A percentile compares a stretch with the other conserved stretches of the same genome.
Conservation (phyloP, 23 red algal species). For the Chondrus crispus region DNA sequence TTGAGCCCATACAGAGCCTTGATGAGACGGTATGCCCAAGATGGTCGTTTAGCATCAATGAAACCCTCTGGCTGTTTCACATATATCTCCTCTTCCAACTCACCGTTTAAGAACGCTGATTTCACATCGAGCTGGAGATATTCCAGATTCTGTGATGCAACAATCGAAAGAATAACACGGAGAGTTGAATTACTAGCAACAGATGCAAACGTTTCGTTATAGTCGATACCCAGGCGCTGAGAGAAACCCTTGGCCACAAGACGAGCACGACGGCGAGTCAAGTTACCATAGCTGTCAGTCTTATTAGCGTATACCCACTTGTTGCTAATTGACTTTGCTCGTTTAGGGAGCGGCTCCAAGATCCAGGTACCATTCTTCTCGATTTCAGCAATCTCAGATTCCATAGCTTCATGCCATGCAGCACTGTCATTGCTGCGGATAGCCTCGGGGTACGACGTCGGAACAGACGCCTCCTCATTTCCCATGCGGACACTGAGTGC, state of each 20-base stretch:
- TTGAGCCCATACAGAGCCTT: not conserved
- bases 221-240: not conserved
- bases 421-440: not conserved
- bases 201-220: not conserved
- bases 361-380: not conserved
- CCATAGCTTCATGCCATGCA: not conserved
- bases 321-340: not conserved
- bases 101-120: constrained; percentile 3
- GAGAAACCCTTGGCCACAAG: constrained; percentile 7
- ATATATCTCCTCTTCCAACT: not conserved
- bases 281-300: not conserved
- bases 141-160: not conserved
- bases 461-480: not conserved
- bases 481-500: not conserved
- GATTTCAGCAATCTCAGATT: not conserved
- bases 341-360: not conserved
- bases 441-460: not conserved
- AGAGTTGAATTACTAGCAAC: not conserved
- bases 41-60: not conserved
- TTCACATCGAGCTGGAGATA: not conserved
- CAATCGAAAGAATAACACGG: not conserved
- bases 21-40: not conserved
- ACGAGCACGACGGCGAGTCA: not conserved
- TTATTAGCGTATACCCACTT: constrained; percentile 26
- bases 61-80: not conserved